Conservation (phyloP, 805 yeast genomes). For the Groenewaldozyma tartarivorans region DNA sequence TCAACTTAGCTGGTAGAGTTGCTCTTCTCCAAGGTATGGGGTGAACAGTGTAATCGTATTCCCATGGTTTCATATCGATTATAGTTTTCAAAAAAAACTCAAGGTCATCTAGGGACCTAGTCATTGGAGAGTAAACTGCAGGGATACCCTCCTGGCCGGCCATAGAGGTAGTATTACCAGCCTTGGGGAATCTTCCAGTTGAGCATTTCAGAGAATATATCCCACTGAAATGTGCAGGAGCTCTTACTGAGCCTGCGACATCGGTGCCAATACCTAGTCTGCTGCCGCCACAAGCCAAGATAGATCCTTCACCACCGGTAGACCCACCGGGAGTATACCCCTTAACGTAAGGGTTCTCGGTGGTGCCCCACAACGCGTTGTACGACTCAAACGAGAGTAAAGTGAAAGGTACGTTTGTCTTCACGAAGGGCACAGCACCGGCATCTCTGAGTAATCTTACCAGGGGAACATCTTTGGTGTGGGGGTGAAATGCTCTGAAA, state of each 20-base stretch:
- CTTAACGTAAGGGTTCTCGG: slow-evolving; percentile 41
- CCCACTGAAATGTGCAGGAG: slow-evolving; percentile 47
- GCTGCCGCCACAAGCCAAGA: slow-evolving; percentile 38
- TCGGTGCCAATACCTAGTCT: slow-evolving; percentile 47
- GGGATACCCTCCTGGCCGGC: slow-evolving; percentile 40
- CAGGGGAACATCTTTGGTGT: slow-evolving; percentile 31
- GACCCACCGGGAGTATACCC: slow-evolving; percentile 45
- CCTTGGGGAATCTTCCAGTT: slow-evolving; percentile 39
- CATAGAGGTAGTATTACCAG: slow-evolving; percentile 32
- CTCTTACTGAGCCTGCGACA: slow-evolving; percentile 48
- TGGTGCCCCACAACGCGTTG: slow-evolving; percentile 44
- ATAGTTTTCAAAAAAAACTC: slow-evolving; percentile 38
- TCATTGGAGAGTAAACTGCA: slow-evolving; percentile 37
- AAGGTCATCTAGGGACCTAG: slow-evolving; percentile 40
- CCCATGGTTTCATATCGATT: slow-evolving; percentile 47
- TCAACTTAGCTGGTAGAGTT: slow-evolving; percentile 32
- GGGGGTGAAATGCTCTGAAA: slow-evolving; percentile 32
- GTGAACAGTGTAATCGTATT: slow-evolving; percentile 36
- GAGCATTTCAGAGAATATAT: slow-evolving; percentile 42
- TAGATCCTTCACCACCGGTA: slow-evolving; percentile 44
- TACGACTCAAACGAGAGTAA: slow-evolving; percentile 47
- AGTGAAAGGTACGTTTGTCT: slow-evolving; percentile 49
- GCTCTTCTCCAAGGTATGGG: slow-evolving; percentile 44
- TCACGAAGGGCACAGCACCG: slow-evolving; percentile 47
- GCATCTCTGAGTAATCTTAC: slow-evolving; percentile 37